Evolutionary conservation across 2,329 filamentous ascomycete species (phyloP), one percentile per base, ranked within the genome.

Genomic region (Plenodomus tracheiphilus): DNA sequence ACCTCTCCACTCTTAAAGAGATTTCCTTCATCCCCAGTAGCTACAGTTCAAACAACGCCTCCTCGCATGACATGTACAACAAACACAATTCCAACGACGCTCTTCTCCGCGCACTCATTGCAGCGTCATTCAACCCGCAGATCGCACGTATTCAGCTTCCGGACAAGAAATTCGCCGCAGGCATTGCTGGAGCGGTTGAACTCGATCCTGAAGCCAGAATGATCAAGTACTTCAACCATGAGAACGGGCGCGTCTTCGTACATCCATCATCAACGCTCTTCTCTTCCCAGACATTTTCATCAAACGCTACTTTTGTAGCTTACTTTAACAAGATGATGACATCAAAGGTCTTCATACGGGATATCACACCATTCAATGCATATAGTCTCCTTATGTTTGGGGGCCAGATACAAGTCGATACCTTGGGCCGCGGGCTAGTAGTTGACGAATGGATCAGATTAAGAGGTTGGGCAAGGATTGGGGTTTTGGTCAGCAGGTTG

Each of bases 311-410:
- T 1, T 97, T 93, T 71, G 77, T 99, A 70, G 87, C 86, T 44
- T 97, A 96, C 72, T 97, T 97, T 72, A 89, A 83, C 43, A 91
- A 96, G 73, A 94, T 97, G 75, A 85, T 88, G 3, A 97, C 92
- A 1, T 88, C 84, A 68, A 97, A 97, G 76, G 84, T 96, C 2
- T 97, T 96, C 68, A 85, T 97, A 19, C 80, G 93, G 18, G 93
- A 97, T 65, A 74, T 97, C 39, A 97, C 93, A 13, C 94, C 94
- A 1, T 93, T 97, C 72, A 97, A 96, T 65, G 85, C 88, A 0
- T 97, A 93, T 70, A 88, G 88, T 0, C 78, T 97, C 28, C 83
- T 99, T 20, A 81, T 99, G 49, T 97, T 99, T 73, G 88, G 87
- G 1, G 94, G 94, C 0, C 80, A 84, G 2, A 91, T 97, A 42